Conservation (phyloP, 495 filamentous ascomycete genomes). For the Penicillium argentinense region DNA sequence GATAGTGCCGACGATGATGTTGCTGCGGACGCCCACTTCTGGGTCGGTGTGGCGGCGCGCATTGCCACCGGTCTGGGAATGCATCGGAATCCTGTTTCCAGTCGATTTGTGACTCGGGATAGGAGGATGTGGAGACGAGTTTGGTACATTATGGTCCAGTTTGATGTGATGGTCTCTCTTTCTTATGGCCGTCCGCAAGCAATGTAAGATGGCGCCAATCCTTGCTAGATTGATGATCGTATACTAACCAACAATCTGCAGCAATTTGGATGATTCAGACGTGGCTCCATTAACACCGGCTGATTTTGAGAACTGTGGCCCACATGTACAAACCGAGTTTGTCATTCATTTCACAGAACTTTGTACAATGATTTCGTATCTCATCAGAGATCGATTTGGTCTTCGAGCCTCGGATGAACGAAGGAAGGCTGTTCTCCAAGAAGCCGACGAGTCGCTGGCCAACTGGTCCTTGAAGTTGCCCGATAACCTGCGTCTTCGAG, state of each 20-base stretch:
- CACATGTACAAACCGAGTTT: constrained; percentile 41
- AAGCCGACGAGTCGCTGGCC: constrained; percentile 47
- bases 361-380: constrained; percentile 47
- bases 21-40: constrained; percentile 49
- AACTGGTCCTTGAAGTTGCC: constrained; percentile 48
- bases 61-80: constrained; percentile 51
- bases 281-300: constrained; percentile 41
- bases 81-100: constrained; percentile 49
- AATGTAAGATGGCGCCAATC: constrained; percentile 33
- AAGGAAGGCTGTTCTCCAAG: constrained; percentile 42
- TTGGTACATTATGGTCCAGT: constrained; percentile 50
- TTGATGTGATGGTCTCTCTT: constrained; percentile 49
- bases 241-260: constrained; percentile 12
- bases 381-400: constrained; percentile 44
- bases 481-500: constrained; percentile 41
- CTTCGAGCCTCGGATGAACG: constrained; percentile 40
- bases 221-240: neutral
- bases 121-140: constrained; percentile 48
- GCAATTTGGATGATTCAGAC: constrained; percentile 50
- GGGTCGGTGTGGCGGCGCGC: constrained; percentile 48
- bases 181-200: constrained; percentile 51
- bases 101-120: constrained; percentile 42
- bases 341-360: constrained; percentile 48
- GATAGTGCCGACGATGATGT: constrained; percentile 50
- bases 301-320: constrained; percentile 50